Percentiles rank a stretch among this genome's conserved stretches.
phyloP scores from a whole-genome alignment of 129 eudicot species.

The Saussurea involucrata region DNA sequence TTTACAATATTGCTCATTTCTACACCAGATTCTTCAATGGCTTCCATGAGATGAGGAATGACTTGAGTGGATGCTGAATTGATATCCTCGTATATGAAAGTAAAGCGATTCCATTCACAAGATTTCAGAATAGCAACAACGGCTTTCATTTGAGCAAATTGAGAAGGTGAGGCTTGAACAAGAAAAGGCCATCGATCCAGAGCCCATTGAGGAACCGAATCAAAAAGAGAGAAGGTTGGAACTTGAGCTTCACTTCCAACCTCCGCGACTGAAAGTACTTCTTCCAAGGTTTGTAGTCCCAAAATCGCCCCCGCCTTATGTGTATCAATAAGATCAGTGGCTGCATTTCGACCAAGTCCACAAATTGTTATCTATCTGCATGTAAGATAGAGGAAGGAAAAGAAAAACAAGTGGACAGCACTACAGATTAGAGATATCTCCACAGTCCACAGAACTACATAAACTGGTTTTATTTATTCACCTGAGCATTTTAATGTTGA shows the following conservation, averaged over 20 bases:
- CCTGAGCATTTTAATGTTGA: not conserved
- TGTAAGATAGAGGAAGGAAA: not conserved
- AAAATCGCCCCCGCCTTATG: constrained; percentile 38
- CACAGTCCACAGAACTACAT: not conserved
- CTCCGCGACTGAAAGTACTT: constrained; percentile 38
- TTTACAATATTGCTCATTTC: constrained; percentile 31
- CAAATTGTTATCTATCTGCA: constrained; percentile 1
- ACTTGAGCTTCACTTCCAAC: constrained; percentile 21
- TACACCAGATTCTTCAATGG: constrained; percentile 21
- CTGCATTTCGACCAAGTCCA: constrained; percentile 36
- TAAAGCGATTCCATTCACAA: constrained; percentile 26
- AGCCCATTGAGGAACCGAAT: constrained; percentile 41
- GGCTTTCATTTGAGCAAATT: constrained; percentile 40
- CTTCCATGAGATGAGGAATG: constrained; percentile 34
- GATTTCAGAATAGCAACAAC: constrained; percentile 42
- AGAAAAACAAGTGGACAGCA: not conserved
- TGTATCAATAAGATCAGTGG: constrained; percentile 32
- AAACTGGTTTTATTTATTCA: not conserved
- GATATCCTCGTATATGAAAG: constrained; percentile 32
- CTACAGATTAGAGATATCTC: not conserved
- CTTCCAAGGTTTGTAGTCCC: constrained; percentile 52
- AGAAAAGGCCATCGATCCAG: constrained; percentile 36
- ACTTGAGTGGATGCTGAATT: constrained; percentile 25
- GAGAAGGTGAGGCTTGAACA: constrained; percentile 46
- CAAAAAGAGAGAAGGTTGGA: constrained; percentile 46